phyloP scores from a whole-genome alignment of 805 yeast genomes.

The Sugiyamaella floridensis region DNA sequence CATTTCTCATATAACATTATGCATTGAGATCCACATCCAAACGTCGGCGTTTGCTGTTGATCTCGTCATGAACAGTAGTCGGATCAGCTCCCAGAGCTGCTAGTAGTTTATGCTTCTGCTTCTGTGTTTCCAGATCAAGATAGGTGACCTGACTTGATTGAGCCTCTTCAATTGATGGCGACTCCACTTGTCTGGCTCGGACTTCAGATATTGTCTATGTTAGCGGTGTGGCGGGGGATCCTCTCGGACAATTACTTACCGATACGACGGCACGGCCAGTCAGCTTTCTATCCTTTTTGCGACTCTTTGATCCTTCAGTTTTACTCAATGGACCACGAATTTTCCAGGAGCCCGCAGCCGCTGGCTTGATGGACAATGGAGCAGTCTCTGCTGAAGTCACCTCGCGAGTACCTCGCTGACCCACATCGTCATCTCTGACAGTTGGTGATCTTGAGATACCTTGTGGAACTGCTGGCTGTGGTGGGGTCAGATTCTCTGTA shows the following conservation, averaged over 20 bases:
- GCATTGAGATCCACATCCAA: conserved; percentile 7
- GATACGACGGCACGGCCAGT: conserved; percentile 6
- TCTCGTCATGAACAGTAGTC: neutral
- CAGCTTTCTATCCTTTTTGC: conserved; percentile 6
- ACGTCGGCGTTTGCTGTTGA: neutral
- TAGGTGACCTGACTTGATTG: conserved; percentile 19
- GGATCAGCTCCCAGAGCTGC: conserved; percentile 17
- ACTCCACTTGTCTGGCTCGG: neutral
- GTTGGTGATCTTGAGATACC: neutral
- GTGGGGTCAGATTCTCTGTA: neutral
- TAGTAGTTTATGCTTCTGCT: conserved; percentile 15
- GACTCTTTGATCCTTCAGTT: neutral
- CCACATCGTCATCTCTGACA: neutral
- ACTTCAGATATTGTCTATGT: neutral
- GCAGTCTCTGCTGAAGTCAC: no score
- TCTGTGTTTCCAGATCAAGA: conserved; percentile 19
- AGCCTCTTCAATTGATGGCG: neutral
- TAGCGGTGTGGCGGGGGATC: neutral
- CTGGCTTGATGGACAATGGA: neutral
- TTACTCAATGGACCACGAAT: neutral
- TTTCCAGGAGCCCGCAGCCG: neutral
- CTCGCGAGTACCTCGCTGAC: neutral
- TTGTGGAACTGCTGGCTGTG: neutral
- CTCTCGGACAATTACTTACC: neutral
- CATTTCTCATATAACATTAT: neutral